These are phyloP conservation scores for Asclepias syriaca DNA, from an alignment of 257 asterid genomes.

Conservation along the genomic window DNA sequence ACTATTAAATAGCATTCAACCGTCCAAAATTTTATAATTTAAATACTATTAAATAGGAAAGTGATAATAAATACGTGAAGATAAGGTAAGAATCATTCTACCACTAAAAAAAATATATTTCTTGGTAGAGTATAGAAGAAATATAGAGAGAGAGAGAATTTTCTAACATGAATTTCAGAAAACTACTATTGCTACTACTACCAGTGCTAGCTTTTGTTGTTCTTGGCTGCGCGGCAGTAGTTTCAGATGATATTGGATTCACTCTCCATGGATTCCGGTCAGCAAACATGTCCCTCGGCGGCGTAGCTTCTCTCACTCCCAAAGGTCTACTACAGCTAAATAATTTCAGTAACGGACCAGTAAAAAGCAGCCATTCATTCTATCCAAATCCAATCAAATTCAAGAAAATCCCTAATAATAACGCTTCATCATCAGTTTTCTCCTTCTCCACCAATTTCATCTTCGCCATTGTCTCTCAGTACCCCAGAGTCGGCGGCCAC, in stretches of 20 bases:
- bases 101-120: too few species aligned
- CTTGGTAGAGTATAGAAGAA: too few species aligned
- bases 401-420: slow-evolving; percentile 1
- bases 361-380: slow-evolving; percentile 14
- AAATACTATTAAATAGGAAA: too few species aligned
- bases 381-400: slow-evolving; percentile 13
- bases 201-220: neutral
- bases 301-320: slow-evolving; percentile 12
- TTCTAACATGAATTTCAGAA: neutral
- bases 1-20: too few species aligned
- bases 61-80: too few species aligned
- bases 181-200: neutral
- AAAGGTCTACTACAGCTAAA: slow-evolving; percentile 23
- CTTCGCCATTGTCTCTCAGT: slow-evolving; percentile 18
- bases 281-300: slow-evolving; percentile 19
- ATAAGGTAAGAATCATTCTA: too few species aligned
- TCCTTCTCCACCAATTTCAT: slow-evolving; percentile 28
- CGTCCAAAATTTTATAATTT: too few species aligned
- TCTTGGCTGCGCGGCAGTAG: neutral
- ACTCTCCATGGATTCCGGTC: slow-evolving; percentile 17
- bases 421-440: slow-evolving; percentile 1
- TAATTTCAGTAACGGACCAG: neutral
- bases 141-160: too few species aligned
- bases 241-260: neutral
- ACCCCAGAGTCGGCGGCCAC: slow-evolving; percentile 11